Percentiles rank a stretch among this genome's conserved stretches.
These are phyloP conservation scores for Aspergillus sp. DNA, from an alignment of 2,329 filamentous ascomycete genomes.

Conservation along the genomic window DNA sequence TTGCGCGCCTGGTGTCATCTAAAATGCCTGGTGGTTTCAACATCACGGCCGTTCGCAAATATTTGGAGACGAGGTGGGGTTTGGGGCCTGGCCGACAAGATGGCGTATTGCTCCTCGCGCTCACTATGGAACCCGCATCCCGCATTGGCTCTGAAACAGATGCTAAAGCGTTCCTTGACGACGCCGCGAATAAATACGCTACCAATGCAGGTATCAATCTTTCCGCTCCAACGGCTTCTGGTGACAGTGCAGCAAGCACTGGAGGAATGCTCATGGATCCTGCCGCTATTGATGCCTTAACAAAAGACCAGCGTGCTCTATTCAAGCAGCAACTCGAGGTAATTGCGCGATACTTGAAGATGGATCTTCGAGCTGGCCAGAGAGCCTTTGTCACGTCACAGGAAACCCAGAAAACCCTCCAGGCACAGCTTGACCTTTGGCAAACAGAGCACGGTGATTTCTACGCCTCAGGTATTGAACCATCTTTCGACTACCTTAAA, in stretches of 20 bases:
- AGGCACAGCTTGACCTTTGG: constrained; percentile 94
- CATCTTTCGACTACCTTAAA: constrained; percentile 89
- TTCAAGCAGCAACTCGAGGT: constrained; percentile 99
- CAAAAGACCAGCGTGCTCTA: constrained; percentile 90
- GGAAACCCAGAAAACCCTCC: constrained; percentile 81
- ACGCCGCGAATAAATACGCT: constrained; percentile 87
- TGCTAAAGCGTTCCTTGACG: constrained; percentile 89
- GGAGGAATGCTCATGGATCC: constrained; percentile 99
- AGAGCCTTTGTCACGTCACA: constrained; percentile 85
- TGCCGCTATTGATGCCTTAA: constrained; percentile 91
- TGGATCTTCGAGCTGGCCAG: constrained; percentile 94
- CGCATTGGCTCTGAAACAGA: constrained; percentile 88
- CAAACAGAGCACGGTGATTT: constrained; percentile 93
- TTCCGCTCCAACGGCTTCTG: constrained; percentile 68
- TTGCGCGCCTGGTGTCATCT: constrained; percentile 92
- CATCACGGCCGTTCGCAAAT: constrained; percentile 92
- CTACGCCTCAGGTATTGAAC: constrained; percentile 92
- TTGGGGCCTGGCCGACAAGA: constrained; percentile 84
- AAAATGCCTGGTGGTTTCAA: constrained; percentile 99
- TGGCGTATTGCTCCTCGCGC: constrained; percentile 78
- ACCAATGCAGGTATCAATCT: constrained; percentile 78
- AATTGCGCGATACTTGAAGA: constrained; percentile 92
- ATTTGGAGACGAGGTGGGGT: constrained; percentile 92
- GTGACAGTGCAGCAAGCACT: constrained; percentile 68
- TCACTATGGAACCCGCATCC: constrained; percentile 88